These are phyloP conservation scores for Magnusiomyces fungicola DNA, from an alignment of 1,139 yeast species.

Conservation along the genomic window DNA sequence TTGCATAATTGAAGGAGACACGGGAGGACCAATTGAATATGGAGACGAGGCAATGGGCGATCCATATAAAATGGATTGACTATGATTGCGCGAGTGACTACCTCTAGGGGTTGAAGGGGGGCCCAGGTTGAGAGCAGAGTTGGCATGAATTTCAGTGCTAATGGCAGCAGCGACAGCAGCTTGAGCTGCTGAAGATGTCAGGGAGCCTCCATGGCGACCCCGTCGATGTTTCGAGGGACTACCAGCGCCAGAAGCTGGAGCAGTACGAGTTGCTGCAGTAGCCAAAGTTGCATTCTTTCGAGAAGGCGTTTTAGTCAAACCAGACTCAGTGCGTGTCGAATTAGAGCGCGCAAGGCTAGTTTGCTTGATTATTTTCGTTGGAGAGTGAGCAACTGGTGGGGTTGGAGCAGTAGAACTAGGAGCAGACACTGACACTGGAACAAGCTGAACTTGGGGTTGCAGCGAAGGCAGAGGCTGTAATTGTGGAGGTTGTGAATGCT, in stretches of 20 bases:
- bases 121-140: conserved; percentile 15
- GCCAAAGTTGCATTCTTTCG: too few species aligned
- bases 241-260: background rate
- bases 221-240: conserved; percentile 11
- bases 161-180: conserved; percentile 10
- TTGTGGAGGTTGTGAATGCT: background rate
- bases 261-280: too few species aligned
- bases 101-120: conserved; percentile 12
- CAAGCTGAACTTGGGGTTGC: background rate
- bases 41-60: conserved; percentile 13
- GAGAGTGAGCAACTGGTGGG: background rate
- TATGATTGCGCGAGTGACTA: conserved; percentile 7
- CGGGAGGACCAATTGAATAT: conserved; percentile 1
- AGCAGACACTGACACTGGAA: background rate
- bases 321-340: too few species aligned
- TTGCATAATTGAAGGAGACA: background rate
- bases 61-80: too few species aligned
- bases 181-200: conserved; percentile 9
- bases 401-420: background rate
- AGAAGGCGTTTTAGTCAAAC: too few species aligned
- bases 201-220: conserved; percentile 12
- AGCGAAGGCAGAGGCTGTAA: background rate
- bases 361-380: too few species aligned
- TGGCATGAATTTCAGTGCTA: conserved; percentile 13
- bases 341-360: too few species aligned